Conservation (phyloP, 2,329 filamentous ascomycete species). For the Aspergillus ochraceus region DNA sequence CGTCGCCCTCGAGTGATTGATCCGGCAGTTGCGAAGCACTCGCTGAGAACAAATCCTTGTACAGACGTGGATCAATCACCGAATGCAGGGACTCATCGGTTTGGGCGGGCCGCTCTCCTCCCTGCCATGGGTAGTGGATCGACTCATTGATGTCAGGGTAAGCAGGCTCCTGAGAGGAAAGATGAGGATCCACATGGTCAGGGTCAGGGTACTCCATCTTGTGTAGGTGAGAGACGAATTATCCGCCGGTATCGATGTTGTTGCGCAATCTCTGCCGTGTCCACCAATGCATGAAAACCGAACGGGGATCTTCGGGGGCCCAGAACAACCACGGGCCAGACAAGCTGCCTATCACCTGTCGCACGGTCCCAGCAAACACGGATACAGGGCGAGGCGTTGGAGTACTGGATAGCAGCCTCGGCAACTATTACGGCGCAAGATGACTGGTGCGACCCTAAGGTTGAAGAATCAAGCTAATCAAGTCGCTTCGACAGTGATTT, state of each 20-base stretch:
- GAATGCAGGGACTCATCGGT: constrained; percentile 21
- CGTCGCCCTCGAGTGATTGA: constrained; percentile 12
- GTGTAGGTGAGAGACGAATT: background rate
- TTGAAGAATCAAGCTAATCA: background rate
- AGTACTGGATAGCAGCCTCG: background rate
- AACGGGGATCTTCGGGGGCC: background rate
- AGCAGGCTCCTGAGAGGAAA: constrained; percentile 21
- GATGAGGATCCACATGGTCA: constrained; percentile 7
- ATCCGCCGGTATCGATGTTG: constrained; percentile 5
- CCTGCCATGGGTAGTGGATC: constrained; percentile 35
- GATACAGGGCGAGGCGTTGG: background rate
- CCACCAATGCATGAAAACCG: constrained; percentile 2
- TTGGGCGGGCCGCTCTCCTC: constrained; percentile 13
- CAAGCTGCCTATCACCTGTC: background rate
- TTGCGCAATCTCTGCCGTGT: background rate
- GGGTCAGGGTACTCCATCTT: constrained; percentile 23
- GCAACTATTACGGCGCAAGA: background rate
- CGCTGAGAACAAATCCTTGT: constrained; percentile 24
- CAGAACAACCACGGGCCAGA: background rate
- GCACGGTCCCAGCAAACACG: background rate
- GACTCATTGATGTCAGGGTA: constrained; percentile 38
- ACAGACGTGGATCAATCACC: constrained; percentile 36
- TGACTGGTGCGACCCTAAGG: background rate
- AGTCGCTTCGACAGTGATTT: background rate
- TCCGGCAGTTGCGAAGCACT: constrained; percentile 13